Conservation (phyloP, 495 filamentous ascomycete species). For the Talaromyces liani region DNA sequence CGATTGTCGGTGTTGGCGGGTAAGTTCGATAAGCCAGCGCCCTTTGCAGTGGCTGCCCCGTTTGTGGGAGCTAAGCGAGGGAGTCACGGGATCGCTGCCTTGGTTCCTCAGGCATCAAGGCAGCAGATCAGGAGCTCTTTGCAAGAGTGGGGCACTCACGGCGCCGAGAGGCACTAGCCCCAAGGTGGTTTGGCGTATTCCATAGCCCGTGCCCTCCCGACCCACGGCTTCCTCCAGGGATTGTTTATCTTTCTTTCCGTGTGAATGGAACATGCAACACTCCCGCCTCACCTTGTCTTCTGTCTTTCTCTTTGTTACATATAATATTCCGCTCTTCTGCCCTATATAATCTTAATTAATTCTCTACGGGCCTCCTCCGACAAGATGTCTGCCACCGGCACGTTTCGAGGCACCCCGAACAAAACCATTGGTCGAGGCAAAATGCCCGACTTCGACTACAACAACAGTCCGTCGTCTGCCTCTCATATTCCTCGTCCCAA, state of each 20-base stretch:
- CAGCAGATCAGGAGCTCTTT: background rate
- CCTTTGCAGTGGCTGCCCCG: constrained; percentile 14
- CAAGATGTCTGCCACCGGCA: constrained; percentile 54
- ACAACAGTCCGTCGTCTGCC: constrained; percentile 49
- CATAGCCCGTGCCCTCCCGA: background rate
- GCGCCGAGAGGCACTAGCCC: background rate
- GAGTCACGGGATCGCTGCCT: constrained; percentile 17
- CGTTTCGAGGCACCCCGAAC: constrained; percentile 39
- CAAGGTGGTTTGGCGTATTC: background rate
- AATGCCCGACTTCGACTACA: constrained; percentile 52
- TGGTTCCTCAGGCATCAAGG: background rate
- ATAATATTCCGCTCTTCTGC: background rate
- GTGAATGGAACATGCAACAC: background rate
- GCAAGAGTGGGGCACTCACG: background rate
- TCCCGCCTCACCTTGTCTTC: background rate
- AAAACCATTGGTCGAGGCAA: constrained; percentile 53
- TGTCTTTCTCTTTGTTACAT: background rate
- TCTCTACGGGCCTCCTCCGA: constrained; percentile 11
- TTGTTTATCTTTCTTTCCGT: constrained; percentile 11
- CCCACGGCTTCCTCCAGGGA: constrained; percentile 1
- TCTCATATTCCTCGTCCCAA: constrained; percentile 83
- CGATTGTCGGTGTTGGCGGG: constrained; percentile 6
- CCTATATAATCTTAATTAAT: background rate
- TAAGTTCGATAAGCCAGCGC: constrained; percentile 2
- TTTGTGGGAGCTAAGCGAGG: constrained; percentile 43